phyloP scores from a whole-genome alignment of 768 basidiomycete genomes.

The Rhodotorula diobovata region DNA sequence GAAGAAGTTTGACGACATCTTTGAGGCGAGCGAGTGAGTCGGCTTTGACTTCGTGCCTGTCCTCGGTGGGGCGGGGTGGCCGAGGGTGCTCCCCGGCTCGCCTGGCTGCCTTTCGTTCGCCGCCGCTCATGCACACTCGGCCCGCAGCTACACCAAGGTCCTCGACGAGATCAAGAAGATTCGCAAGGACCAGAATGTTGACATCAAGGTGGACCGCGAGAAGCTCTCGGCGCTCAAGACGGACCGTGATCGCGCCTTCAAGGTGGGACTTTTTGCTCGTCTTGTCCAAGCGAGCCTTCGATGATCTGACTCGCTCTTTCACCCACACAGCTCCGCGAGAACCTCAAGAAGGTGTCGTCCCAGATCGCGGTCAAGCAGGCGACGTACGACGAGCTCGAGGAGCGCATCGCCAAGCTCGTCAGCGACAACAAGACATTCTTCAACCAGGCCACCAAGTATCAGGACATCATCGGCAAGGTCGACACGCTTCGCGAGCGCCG shows the following conservation, averaged over 20 bases:
- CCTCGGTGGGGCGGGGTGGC: too few species aligned
- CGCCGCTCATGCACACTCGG: background rate
- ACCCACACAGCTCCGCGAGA: conserved; percentile 17
- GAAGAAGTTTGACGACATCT: conserved; percentile 99
- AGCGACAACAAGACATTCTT: conserved; percentile 57
- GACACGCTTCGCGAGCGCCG: conserved; percentile 63
- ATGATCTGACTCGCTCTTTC: background rate
- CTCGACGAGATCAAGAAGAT: conserved; percentile 83
- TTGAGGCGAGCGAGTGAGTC: conserved; percentile 85
- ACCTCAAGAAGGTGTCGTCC: conserved; percentile 64
- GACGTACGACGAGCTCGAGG: conserved; percentile 92
- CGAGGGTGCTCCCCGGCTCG: too few species aligned
- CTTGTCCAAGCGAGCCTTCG: too few species aligned
- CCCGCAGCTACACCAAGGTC: conserved; percentile 84
- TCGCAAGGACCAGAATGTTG: conserved; percentile 82
- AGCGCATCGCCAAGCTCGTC: conserved; percentile 79
- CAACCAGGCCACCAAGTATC: conserved; percentile 75
- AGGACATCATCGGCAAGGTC: conserved; percentile 71
- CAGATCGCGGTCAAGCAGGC: conserved; percentile 74
- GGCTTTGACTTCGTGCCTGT: too few species aligned
- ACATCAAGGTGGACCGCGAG: conserved; percentile 79
- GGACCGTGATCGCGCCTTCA: conserved; percentile 78
- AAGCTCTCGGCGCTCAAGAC: conserved; percentile 69
- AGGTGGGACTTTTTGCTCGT: conserved; percentile 46
- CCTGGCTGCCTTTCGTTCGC: too few species aligned